Evolutionary conservation across 1,139 yeast genomes (phyloP).

Genomic region (Sugiyamaella sp.): DNA sequence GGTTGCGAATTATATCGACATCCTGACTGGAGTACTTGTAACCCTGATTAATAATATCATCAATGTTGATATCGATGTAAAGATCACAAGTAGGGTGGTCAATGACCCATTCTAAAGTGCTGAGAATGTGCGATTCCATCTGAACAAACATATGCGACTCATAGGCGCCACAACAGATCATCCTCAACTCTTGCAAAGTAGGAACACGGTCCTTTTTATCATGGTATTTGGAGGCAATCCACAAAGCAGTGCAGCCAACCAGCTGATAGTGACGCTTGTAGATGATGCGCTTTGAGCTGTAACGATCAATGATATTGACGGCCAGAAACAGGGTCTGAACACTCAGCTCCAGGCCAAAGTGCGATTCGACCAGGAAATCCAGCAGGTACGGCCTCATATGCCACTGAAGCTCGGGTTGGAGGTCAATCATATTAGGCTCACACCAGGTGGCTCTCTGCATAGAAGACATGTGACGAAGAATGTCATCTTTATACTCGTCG

Average conservation of each 20-base stretch:
- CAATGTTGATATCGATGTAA: conserved; percentile 39
- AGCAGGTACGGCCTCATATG: conserved; percentile 86
- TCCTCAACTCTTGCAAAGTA: conserved; percentile 70
- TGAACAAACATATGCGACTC: conserved; percentile 90
- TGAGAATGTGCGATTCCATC: conserved; percentile 89
- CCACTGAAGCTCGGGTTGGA: conserved; percentile 94
- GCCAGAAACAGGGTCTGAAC: conserved; percentile 81
- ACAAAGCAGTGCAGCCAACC: conserved; percentile 89
- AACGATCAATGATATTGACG: conserved; percentile 82
- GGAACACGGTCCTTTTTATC: conserved; percentile 87
- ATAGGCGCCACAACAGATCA: conserved; percentile 82
- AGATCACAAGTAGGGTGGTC: conserved; percentile 55
- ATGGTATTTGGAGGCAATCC: conserved; percentile 94
- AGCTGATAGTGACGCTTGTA: conserved; percentile 89
- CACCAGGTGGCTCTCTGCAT: conserved; percentile 40
- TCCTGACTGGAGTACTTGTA: conserved; percentile 32
- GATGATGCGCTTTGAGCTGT: conserved; percentile 89
- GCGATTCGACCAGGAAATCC: conserved; percentile 82
- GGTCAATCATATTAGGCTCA: conserved; percentile 66
- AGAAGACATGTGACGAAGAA: conserved; percentile 41
- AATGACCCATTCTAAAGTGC: conserved; percentile 82
- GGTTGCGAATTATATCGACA: conserved; percentile 51
- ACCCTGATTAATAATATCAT: conserved; percentile 33
- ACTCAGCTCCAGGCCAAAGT: conserved; percentile 71
- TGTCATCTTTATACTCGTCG: conserved; percentile 44